Evolutionary conservation across 768 basidiomycete species (phyloP).

Genomic region (Mycena albidolilacea): DNA sequence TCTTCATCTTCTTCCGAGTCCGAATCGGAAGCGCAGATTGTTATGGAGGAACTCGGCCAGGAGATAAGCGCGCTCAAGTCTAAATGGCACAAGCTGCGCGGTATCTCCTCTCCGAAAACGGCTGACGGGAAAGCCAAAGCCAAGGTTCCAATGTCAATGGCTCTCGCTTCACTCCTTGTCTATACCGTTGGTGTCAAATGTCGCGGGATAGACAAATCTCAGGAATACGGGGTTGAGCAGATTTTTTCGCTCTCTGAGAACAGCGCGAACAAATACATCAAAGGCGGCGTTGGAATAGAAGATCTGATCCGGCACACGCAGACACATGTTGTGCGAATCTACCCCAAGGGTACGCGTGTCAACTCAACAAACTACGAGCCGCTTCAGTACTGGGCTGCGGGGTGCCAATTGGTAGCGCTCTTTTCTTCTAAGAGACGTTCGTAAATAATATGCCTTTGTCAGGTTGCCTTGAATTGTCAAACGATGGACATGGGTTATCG

Average conservation of each 20-base stretch:
- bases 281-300: conserved; percentile 63
- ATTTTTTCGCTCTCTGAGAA: conserved; percentile 95
- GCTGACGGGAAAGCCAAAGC: conserved; percentile 29
- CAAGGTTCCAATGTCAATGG: conserved; percentile 81
- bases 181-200: conserved; percentile 98
- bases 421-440: too few relatives aligned
- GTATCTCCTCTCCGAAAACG: conserved; percentile 41
- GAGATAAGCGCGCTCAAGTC: conserved; percentile 43
- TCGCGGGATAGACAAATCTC: conserved; percentile 92
- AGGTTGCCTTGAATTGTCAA: conserved; percentile 94
- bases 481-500: conserved; percentile 92
- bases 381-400: conserved; percentile 91
- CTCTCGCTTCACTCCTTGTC: conserved; percentile 85
- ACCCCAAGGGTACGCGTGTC: conserved; percentile 89
- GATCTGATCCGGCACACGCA: conserved; percentile 94
- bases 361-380: conserved; percentile 93
- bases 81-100: conserved; percentile 46
- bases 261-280: conserved; percentile 83
- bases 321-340: conserved; percentile 88
- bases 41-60: conserved; percentile 42
- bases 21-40: conserved; percentile 41
- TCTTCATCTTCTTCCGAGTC: conserved; percentile 43
- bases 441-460: too few relatives aligned
- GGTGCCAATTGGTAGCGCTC: conserved; percentile 77
- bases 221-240: conserved; percentile 87